Percentiles rank a stretch among this genome's conserved stretches.
These are phyloP conservation scores for Blastobotrys aristatus DNA, from an alignment of 1,139 yeast species.

Conservation along the genomic window DNA sequence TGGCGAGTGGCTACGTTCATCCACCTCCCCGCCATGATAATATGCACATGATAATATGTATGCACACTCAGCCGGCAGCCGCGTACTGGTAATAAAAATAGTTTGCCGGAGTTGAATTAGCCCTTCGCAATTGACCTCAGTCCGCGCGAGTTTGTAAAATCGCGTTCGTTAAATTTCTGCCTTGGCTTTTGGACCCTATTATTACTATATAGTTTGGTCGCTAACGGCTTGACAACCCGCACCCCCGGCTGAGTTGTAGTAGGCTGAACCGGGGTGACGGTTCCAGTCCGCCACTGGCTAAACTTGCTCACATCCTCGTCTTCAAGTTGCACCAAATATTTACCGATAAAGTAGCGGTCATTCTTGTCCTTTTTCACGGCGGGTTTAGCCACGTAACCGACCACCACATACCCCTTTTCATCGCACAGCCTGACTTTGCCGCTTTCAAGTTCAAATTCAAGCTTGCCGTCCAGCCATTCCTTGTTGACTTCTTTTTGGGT, in stretches of 20 bases:
- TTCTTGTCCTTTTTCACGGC: constrained; percentile 2
- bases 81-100: neutral
- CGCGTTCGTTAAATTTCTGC: constrained; percentile 1
- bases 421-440: constrained; percentile 44
- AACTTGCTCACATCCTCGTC: constrained; percentile 5
- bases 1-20: neutral
- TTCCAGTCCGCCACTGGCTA: constrained; percentile 2
- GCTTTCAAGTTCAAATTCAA: constrained; percentile 46
- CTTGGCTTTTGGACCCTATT: neutral
- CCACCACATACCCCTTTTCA: constrained; percentile 32
- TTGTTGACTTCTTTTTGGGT: constrained; percentile 43
- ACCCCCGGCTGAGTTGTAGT: neutral
- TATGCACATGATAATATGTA: neutral
- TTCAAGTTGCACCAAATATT: constrained; percentile 6
- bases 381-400: neutral
- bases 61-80: neutral
- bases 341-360: constrained; percentile 6
- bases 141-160: neutral
- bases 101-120: neutral
- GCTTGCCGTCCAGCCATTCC: constrained; percentile 51
- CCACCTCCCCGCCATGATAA: neutral
- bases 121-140: neutral
- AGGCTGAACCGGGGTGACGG: neutral
- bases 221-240: neutral
- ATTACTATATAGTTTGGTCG: neutral